A percentile compares a stretch with the other conserved stretches of the same genome.
Conservation (phyloP, 2,329 filamentous ascomycete genomes). For the Albifimbria verrucaria region DNA sequence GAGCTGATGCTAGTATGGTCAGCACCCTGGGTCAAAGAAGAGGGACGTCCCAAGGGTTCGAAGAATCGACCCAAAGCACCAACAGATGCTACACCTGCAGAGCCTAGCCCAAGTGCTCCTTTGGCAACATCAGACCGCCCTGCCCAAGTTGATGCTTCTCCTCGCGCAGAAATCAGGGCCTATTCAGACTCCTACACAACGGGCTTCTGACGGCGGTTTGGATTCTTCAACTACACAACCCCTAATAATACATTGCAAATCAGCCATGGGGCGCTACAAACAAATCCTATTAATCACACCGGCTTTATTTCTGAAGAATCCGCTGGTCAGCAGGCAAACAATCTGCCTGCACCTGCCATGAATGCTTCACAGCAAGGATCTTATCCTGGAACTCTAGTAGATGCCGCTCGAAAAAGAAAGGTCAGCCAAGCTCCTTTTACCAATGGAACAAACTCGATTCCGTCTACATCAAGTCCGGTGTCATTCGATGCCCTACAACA, state of each 20-base stretch:
- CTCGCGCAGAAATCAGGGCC: background rate
- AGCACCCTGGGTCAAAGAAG: conserved; percentile 24
- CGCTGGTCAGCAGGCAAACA: background rate
- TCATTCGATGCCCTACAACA: background rate
- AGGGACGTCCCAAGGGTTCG: conserved; percentile 43
- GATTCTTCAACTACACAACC: background rate
- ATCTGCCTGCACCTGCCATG: background rate
- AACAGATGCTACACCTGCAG: conserved; percentile 5
- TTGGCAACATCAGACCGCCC: background rate
- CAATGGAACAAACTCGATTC: background rate
- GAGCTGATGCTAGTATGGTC: conserved; percentile 2
- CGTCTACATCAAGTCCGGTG: background rate
- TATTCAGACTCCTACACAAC: background rate
- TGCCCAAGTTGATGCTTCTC: conserved; percentile 3
- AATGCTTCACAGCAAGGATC: background rate
- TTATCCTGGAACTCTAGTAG: background rate
- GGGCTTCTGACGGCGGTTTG: background rate
- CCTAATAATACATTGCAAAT: too few species aligned
- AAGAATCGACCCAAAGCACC: conserved; percentile 37
- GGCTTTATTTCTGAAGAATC: background rate
- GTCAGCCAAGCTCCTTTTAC: too few species aligned
- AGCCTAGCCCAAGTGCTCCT: background rate
- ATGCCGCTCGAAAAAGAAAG: background rate
- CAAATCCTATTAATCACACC: too few species aligned
- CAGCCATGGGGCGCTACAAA: too few species aligned